Evolutionary conservation across 768 basidiomycete genomes (phyloP).

Genomic region (Tremella yokohamensis): DNA sequence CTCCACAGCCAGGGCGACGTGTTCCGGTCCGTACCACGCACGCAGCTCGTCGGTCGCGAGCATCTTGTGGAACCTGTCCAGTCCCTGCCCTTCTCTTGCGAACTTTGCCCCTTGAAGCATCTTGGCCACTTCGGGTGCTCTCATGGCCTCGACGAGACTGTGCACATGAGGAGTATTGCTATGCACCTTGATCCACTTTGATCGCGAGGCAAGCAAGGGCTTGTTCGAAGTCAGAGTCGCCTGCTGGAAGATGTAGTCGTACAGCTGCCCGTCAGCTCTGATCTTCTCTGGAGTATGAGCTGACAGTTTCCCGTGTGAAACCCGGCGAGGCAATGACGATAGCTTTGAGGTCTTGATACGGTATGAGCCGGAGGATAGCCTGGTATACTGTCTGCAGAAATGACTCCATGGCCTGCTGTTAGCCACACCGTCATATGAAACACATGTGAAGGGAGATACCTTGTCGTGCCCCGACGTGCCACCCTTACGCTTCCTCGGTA

Average conservation of each 20-base stretch:
- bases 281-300: slow-evolving; percentile 10
- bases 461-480: slow-evolving; percentile 86
- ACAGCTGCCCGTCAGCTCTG: slow-evolving; percentile 47
- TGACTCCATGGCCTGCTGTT: slow-evolving; percentile 61
- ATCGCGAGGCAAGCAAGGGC: slow-evolving; percentile 66
- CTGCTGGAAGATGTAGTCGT: slow-evolving; percentile 76
- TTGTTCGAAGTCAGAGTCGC: slow-evolving; percentile 77
- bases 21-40: slow-evolving; percentile 97
- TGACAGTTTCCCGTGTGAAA: slow-evolving; percentile 83
- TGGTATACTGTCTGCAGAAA: slow-evolving; percentile 84
- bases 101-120: slow-evolving; percentile 68
- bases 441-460: slow-evolving; percentile 35
- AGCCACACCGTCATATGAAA: neutral
- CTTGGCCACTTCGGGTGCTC: slow-evolving; percentile 78
- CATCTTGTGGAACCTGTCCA: slow-evolving; percentile 99
- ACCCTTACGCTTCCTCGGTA: slow-evolving; percentile 85
- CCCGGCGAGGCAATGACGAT: slow-evolving; percentile 97
- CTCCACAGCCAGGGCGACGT: slow-evolving; percentile 85
- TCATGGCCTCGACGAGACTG: slow-evolving; percentile 85
- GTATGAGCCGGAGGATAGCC: slow-evolving; percentile 83
- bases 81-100: slow-evolving; percentile 81
- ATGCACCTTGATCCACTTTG: slow-evolving; percentile 87
- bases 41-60: slow-evolving; percentile 87
- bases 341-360: slow-evolving; percentile 74
- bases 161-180: slow-evolving; percentile 92